These are phyloP conservation scores for Cercospora sp. DNA, from an alignment of 2,329 filamentous ascomycete genomes.

Conservation along the genomic window DNA sequence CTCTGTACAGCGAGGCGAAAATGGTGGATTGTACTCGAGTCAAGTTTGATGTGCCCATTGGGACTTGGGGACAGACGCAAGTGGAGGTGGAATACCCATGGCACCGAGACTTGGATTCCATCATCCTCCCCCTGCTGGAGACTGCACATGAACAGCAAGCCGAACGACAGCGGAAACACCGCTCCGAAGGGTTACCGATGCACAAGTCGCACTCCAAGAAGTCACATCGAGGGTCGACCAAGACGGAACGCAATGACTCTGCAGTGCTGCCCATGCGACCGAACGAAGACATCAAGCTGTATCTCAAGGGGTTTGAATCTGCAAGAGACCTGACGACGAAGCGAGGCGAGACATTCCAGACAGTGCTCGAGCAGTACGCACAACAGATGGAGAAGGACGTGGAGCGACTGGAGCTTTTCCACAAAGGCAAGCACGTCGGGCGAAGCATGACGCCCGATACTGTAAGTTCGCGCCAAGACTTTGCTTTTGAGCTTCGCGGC, in stretches of 20 bases:
- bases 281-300: conserved; percentile 19
- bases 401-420: conserved; percentile 15
- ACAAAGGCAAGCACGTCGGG: conserved; percentile 18
- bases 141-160: conserved; percentile 18
- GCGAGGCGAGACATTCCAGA: conserved; percentile 18
- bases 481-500: neutral
- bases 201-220: conserved; percentile 12
- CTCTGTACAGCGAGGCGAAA: conserved; percentile 12
- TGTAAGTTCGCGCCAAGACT: conserved; percentile 7
- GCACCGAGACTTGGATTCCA: conserved; percentile 20
- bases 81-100: conserved; percentile 23
- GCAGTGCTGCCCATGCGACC: conserved; percentile 12
- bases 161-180: conserved; percentile 18
- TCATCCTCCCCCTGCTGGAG: conserved; percentile 19
- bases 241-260: neutral
- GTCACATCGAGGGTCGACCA: neutral
- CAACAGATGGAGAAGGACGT: conserved; percentile 18
- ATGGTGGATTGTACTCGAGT: conserved; percentile 15
- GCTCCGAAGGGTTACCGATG: neutral
- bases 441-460: conserved; percentile 17
- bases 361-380: conserved; percentile 14
- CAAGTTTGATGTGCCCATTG: conserved; percentile 22
- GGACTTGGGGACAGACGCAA: conserved; percentile 19
- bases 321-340: conserved; percentile 16
- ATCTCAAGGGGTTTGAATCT: conserved; percentile 18